These are phyloP conservation scores for Candida coquimbonensis DNA, from an alignment of 805 yeast genomes.

Conservation along the genomic window DNA sequence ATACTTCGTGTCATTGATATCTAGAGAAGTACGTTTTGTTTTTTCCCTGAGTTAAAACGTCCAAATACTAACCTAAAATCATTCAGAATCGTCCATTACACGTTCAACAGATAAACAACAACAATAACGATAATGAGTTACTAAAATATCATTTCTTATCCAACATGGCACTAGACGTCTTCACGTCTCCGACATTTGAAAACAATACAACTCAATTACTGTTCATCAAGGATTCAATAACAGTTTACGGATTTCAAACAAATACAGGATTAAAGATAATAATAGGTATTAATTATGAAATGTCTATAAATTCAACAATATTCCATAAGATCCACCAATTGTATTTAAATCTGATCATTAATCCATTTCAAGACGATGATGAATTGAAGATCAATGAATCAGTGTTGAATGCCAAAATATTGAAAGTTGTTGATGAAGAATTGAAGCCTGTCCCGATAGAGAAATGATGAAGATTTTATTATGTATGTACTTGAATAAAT, in stretches of 20 bases:
- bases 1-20: slow-evolving; percentile 48
- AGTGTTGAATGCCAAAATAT: slow-evolving; percentile 10
- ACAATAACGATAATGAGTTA: slow-evolving; percentile 2
- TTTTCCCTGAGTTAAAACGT: neutral
- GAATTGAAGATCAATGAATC: slow-evolving; percentile 22
- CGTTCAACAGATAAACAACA: slow-evolving; percentile 40
- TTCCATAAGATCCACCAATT: slow-evolving; percentile 43
- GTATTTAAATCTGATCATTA: slow-evolving; percentile 50
- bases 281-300: slow-evolving; percentile 41
- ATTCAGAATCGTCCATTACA: slow-evolving; percentile 47
- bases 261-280: slow-evolving; percentile 62
- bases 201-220: slow-evolving; percentile 38
- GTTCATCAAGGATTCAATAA: slow-evolving; percentile 60
- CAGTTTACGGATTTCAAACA: slow-evolving; percentile 63
- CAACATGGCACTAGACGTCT: slow-evolving; percentile 71
- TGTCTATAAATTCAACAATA: slow-evolving; percentile 19
- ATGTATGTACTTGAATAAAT: neutral
- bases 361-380: slow-evolving; percentile 44
- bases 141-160: slow-evolving; percentile 62
- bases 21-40: slow-evolving; percentile 27
- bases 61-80: neutral
- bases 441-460: neutral
- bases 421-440: slow-evolving; percentile 7
- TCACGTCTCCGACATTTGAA: slow-evolving; percentile 41
- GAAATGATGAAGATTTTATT: neutral